Conservation (phyloP, 1,284 basidiomycete species). For the Puccinia polysora region DNA sequence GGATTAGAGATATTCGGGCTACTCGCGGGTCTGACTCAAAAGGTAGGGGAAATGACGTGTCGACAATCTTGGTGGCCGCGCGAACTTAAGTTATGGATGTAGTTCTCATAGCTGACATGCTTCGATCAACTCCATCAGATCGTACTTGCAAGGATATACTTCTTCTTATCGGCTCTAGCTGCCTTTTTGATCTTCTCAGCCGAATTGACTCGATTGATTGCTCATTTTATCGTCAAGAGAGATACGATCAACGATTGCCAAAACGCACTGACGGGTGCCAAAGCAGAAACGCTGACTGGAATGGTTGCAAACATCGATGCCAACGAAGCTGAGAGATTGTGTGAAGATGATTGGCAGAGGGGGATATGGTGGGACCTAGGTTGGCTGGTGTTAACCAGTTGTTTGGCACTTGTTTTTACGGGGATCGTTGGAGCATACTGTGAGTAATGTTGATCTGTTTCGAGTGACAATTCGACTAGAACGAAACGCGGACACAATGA, state of each 20-base stretch:
- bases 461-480: not conserved
- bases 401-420: conserved; percentile 37
- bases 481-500: too few species aligned
- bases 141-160: conserved; percentile 21
- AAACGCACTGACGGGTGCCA: conserved; percentile 31
- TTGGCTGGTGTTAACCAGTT: conserved; percentile 42
- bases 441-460: not conserved
- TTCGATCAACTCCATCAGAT: conserved; percentile 13
- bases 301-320: conserved; percentile 29
- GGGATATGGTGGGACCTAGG: conserved; percentile 45
- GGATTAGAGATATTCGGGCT: conserved; percentile 37
- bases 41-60: too few species aligned
- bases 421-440: conserved; percentile 38
- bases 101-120: not conserved
- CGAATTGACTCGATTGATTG: conserved; percentile 40
- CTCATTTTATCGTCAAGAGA: conserved; percentile 36
- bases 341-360: conserved; percentile 42
- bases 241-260: conserved; percentile 31
- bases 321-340: conserved; percentile 25
- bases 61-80: too few species aligned
- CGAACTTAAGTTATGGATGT: not conserved
- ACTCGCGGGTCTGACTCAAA: conserved; percentile 21
- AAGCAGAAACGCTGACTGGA: conserved; percentile 34
- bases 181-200: conserved; percentile 35
- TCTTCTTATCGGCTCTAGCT: conserved; percentile 30